Evolutionary conservation across 139 green algal genomes (phyloP).

Genomic region (Chlorella sp.): DNA sequence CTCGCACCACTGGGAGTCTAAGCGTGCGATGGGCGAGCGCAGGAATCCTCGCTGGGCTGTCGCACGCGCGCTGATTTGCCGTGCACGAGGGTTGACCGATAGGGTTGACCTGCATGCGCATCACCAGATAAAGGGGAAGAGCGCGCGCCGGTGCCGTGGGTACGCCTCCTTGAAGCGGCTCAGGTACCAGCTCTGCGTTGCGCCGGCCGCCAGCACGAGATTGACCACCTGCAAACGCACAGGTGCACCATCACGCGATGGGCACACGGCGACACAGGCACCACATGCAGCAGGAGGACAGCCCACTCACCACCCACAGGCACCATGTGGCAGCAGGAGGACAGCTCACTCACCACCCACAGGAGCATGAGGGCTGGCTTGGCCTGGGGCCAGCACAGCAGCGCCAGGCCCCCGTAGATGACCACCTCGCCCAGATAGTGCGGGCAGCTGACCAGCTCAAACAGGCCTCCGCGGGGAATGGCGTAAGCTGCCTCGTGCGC

Average conservation of each 20-base stretch:
- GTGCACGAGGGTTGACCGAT: too few relatives aligned
- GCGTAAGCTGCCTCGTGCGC: not conserved
- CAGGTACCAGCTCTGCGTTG: conserved; percentile 60
- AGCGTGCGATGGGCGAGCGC: too few relatives aligned
- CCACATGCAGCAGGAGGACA: not conserved
- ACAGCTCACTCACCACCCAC: conserved; percentile 41
- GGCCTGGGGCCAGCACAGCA: conserved; percentile 12
- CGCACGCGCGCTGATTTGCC: too few relatives aligned
- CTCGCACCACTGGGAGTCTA: too few relatives aligned
- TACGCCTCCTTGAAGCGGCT: conserved; percentile 43
- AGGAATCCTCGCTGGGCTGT: too few relatives aligned
- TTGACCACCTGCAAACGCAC: conserved; percentile 61
- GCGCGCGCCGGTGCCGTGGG: conserved; percentile 26
- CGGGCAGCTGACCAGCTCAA: conserved; percentile 71
- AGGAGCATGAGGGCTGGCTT: conserved; percentile 28
- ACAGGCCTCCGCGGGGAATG: conserved; percentile 41
- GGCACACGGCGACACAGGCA: not conserved
- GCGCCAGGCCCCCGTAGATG: conserved; percentile 59
- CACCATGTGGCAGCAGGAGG: not conserved
- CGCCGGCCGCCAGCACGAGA: conserved; percentile 53
- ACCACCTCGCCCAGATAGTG: conserved; percentile 82
- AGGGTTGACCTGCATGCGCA: too few relatives aligned
- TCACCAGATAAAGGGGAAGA: conserved; percentile 52
- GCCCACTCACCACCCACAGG: conserved; percentile 32
- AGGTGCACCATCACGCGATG: too few relatives aligned